Conservation (phyloP, 2,329 filamentous ascomycete genomes). For the Capronia coronata region DNA sequence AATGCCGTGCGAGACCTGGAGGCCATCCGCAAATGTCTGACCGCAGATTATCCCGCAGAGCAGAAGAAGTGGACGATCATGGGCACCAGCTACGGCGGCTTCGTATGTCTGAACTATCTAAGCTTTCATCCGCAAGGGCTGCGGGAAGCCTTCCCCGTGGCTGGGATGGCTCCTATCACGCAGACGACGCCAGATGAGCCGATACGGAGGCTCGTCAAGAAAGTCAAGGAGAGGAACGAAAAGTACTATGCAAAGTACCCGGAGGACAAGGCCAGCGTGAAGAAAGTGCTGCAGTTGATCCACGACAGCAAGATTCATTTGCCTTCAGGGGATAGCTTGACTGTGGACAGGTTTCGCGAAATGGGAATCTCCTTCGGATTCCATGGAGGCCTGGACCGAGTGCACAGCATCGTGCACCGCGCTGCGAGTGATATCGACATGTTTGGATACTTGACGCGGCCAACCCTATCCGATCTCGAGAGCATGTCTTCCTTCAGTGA, state of each 20-base stretch:
- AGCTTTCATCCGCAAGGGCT: slow-evolving; percentile 60
- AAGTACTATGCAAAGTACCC: slow-evolving; percentile 82
- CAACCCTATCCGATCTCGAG: slow-evolving; percentile 65
- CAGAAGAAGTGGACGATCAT: slow-evolving; percentile 77
- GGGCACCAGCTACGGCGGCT: slow-evolving; percentile 89
- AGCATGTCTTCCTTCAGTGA: slow-evolving; percentile 63
- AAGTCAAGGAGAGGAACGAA: slow-evolving; percentile 64
- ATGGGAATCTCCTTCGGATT: slow-evolving; percentile 71
- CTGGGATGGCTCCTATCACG: slow-evolving; percentile 68
- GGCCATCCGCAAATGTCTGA: slow-evolving; percentile 70
- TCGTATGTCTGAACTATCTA: slow-evolving; percentile 72
- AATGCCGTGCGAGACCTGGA: slow-evolving; percentile 86
- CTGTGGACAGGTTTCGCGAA: slow-evolving; percentile 66
- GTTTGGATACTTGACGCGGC: slow-evolving; percentile 67
- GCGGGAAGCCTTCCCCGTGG: slow-evolving; percentile 75
- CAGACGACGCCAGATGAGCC: slow-evolving; percentile 58
- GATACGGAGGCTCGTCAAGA: slow-evolving; percentile 57
- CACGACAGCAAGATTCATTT: slow-evolving; percentile 51
- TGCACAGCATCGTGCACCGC: slow-evolving; percentile 56
- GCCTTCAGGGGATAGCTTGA: slow-evolving; percentile 66
- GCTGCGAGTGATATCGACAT: slow-evolving; percentile 66
- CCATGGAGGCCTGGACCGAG: slow-evolving; percentile 49
- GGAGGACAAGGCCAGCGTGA: slow-evolving; percentile 65
- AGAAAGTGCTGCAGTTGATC: slow-evolving; percentile 60
- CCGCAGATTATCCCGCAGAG: slow-evolving; percentile 59